Conservation (phyloP, 176 grass and related monocot species). For the Urochloa ruziziensis region DNA sequence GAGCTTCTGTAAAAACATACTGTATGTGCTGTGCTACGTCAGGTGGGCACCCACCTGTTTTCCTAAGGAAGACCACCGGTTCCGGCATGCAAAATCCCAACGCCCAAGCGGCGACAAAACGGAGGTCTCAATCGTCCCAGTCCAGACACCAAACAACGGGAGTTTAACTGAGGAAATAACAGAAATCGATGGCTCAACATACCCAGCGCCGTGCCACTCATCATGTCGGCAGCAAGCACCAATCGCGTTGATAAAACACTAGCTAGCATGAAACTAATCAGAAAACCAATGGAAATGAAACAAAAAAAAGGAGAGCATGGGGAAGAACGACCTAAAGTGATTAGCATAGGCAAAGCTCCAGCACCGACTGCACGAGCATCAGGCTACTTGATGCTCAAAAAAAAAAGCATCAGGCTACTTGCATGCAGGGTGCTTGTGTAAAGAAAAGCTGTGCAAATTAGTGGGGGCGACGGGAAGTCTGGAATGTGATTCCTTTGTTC, state of each 20-base stretch:
- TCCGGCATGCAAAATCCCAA: not conserved
- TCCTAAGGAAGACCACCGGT: not conserved
- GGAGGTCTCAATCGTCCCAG: not conserved
- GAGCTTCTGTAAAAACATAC: no score
- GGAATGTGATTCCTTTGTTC: constrained; percentile 32
- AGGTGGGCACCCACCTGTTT: not conserved
- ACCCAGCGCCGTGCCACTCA: not conserved
- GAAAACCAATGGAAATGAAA: not conserved
- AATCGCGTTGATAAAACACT: not conserved
- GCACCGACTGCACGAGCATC: not conserved
- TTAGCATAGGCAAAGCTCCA: constrained; percentile 7
- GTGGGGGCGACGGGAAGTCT: constrained; percentile 1
- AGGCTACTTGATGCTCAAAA: constrained; percentile 18
- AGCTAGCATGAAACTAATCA: not conserved
- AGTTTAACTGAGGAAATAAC: not conserved
- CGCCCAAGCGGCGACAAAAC: not conserved
- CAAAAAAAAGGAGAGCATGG: not conserved
- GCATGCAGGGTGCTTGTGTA: constrained; percentile 13
- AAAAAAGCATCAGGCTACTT: constrained; percentile 14
- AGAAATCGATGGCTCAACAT: not conserved
- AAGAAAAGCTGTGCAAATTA: constrained; percentile 4
- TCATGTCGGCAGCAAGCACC: not conserved
- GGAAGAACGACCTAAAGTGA: not conserved
- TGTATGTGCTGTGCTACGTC: no score
- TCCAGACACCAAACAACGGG: not conserved